Percentiles rank a stretch among this genome's conserved stretches.
phyloP scores from a whole-genome alignment of 1,284 basidiomycete species.

The Malassezia pachydermatis region DNA sequence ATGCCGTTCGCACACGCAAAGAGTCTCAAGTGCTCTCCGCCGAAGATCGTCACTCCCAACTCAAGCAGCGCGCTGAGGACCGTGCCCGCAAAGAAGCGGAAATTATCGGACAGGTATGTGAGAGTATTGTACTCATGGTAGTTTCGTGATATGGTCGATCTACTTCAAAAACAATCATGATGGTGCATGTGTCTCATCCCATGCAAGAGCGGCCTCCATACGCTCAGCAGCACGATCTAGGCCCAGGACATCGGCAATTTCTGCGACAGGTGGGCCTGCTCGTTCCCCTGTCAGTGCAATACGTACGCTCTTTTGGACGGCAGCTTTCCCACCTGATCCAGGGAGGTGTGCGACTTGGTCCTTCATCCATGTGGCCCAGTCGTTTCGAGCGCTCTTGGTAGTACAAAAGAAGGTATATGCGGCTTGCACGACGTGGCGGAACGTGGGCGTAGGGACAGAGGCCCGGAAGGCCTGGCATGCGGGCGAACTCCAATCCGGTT shows the following conservation, averaged over 20 bases:
- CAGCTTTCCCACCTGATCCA: constrained; percentile 10
- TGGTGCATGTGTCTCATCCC: constrained; percentile 4
- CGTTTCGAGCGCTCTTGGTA: neutral
- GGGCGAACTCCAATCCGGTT: constrained; percentile 5
- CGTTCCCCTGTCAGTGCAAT: constrained; percentile 14
- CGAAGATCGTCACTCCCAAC: constrained; percentile 86
- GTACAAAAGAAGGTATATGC: neutral
- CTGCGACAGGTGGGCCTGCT: constrained; percentile 18
- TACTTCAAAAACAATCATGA: constrained; percentile 5
- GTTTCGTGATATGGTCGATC: constrained; percentile 40
- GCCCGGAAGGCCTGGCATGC: constrained; percentile 7
- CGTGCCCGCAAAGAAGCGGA: constrained; percentile 69
- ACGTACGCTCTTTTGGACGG: constrained; percentile 17
- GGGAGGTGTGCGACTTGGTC: neutral
- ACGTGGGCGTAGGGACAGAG: neutral
- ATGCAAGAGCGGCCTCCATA: constrained; percentile 1
- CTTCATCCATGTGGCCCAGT: constrained; percentile 6
- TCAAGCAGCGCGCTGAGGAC: constrained; percentile 88
- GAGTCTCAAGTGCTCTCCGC: constrained; percentile 88
- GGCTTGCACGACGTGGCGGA: neutral
- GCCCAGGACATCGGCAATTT: constrained; percentile 10
- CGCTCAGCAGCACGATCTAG: constrained; percentile 1
- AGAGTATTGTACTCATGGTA: no score
- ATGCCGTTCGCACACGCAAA: constrained; percentile 87
- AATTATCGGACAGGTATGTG: constrained; percentile 51